Conservation (phyloP, 768 basidiomycete species). For the Calocera viscosa region DNA sequence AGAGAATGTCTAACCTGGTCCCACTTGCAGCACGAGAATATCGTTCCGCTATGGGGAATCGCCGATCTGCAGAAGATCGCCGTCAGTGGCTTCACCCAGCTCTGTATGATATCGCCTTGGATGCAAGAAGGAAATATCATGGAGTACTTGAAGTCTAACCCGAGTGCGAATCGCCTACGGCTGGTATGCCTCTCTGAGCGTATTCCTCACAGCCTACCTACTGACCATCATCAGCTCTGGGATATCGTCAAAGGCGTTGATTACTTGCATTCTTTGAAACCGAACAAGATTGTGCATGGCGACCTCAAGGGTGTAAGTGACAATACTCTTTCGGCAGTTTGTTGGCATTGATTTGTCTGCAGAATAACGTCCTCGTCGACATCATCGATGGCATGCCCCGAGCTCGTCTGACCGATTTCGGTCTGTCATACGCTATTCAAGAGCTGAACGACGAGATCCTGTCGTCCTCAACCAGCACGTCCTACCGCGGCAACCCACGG, state of each 20-base stretch:
- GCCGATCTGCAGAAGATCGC: not conserved
- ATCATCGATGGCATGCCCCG: not conserved
- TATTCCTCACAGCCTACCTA: not conserved
- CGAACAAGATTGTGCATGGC: not conserved
- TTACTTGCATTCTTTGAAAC: not conserved
- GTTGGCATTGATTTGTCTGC: not conserved
- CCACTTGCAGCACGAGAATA: not conserved
- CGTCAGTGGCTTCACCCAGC: not conserved
- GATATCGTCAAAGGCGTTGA: not conserved
- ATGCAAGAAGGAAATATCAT: not conserved
- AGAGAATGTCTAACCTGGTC: not conserved
- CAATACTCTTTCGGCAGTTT: not conserved
- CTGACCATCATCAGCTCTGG: not conserved
- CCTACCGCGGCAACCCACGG: no score
- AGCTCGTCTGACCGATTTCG: not conserved
- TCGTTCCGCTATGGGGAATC: not conserved
- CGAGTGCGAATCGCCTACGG: not conserved
- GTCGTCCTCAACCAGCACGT: no score
- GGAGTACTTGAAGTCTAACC: not conserved
- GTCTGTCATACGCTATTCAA: not conserved
- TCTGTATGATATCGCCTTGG: not conserved
- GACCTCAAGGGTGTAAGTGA: not conserved
- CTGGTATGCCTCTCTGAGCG: not conserved
- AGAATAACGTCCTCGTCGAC: not conserved
- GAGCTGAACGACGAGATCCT: no score